phyloP scores from a whole-genome alignment of 1,139 yeast genomes.

The Kazachstania sp. region DNA sequence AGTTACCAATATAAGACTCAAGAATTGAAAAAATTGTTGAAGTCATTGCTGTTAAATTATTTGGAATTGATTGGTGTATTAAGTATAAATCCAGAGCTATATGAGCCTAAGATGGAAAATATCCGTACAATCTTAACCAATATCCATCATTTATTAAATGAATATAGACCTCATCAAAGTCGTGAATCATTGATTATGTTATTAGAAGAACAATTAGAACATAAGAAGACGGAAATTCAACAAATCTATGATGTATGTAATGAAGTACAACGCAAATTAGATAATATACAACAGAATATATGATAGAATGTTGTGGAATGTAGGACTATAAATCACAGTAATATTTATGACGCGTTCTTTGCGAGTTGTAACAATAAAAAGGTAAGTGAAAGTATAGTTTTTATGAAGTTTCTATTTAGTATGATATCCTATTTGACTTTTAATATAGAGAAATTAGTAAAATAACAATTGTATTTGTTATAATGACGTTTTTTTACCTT shows the following conservation, averaged over 20 bases:
- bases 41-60: conserved; percentile 61
- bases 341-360: too few species aligned
- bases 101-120: conserved; percentile 59
- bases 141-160: conserved; percentile 74
- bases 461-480: too few species aligned
- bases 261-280: conserved; percentile 39
- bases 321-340: too few species aligned
- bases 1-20: conserved; percentile 47
- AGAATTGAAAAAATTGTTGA: conserved; percentile 61
- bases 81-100: conserved; percentile 57
- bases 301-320: not conserved
- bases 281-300: conserved; percentile 5
- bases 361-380: too few species aligned
- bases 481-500: too few species aligned
- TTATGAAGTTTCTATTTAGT: too few species aligned
- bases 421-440: too few species aligned
- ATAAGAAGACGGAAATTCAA: conserved; percentile 45
- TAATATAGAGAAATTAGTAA: too few species aligned
- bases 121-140: conserved; percentile 68
- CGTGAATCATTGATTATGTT: conserved; percentile 70
- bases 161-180: conserved; percentile 83
- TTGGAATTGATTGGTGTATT: conserved; percentile 69
- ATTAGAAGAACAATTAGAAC: conserved; percentile 53
- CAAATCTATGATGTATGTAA: conserved; percentile 41
- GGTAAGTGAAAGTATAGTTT: too few species aligned